A percentile compares a stretch with the other conserved stretches of the same genome.
Conservation (phyloP, 2,329 filamentous ascomycete species). For the Clonostachys chloroleuca region DNA sequence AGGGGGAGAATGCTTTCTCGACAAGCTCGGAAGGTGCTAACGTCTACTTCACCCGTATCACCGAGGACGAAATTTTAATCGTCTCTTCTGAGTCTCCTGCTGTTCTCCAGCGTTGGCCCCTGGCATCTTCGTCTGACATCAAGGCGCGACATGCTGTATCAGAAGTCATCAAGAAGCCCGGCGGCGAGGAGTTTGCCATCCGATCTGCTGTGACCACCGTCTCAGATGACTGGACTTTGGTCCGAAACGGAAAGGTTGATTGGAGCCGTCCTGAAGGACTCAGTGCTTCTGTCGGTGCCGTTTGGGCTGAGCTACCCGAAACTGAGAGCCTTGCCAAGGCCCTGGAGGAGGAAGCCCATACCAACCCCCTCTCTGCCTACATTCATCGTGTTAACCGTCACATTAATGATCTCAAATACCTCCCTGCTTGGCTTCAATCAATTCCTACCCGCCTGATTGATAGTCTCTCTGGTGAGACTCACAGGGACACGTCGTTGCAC, state of each 20-base stretch:
- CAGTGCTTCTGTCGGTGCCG: slow-evolving; percentile 72
- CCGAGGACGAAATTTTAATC: slow-evolving; percentile 67
- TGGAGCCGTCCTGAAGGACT: slow-evolving; percentile 85
- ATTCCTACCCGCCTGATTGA: slow-evolving; percentile 66
- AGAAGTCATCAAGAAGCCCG: slow-evolving; percentile 73
- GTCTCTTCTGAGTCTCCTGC: slow-evolving; percentile 73
- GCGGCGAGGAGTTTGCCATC: slow-evolving; percentile 65
- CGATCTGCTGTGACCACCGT: slow-evolving; percentile 67
- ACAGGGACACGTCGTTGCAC: slow-evolving; percentile 39
- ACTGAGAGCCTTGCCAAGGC: slow-evolving; percentile 73
- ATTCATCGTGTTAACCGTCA: slow-evolving; percentile 83
- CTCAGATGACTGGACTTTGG: slow-evolving; percentile 72
- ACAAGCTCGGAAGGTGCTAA: slow-evolving; percentile 74
- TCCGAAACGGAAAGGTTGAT: slow-evolving; percentile 74
- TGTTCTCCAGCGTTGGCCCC: slow-evolving; percentile 70
- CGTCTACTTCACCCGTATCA: slow-evolving; percentile 84
- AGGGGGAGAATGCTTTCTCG: slow-evolving; percentile 71
- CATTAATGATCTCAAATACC: slow-evolving; percentile 67
- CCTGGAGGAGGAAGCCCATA: slow-evolving; percentile 81
- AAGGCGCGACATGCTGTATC: slow-evolving; percentile 65
- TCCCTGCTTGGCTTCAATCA: slow-evolving; percentile 68
- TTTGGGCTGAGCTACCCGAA: slow-evolving; percentile 73
- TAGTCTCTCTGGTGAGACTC: slow-evolving; percentile 50
- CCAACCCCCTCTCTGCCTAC: slow-evolving; percentile 77
- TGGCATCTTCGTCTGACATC: slow-evolving; percentile 37